phyloP scores from a whole-genome alignment of 257 asterid genomes.

The Salvia hispanica region DNA sequence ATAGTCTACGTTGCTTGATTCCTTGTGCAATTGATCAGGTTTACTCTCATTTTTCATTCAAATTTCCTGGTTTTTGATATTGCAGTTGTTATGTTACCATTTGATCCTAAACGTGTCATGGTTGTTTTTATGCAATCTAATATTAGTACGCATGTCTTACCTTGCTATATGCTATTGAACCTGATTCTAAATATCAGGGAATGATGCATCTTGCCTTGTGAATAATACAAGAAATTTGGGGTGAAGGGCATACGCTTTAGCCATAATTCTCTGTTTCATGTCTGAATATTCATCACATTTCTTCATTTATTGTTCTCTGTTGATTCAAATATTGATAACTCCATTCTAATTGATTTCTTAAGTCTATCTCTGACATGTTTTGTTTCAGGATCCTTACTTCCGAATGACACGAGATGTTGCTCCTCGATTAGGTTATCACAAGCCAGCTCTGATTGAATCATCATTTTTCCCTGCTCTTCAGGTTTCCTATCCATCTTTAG shows the following conservation, averaged over 20 bases:
- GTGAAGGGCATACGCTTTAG: not conserved
- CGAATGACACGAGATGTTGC: conserved; percentile 99
- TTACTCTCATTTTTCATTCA: conserved; percentile 30
- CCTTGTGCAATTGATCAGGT: conserved; percentile 99
- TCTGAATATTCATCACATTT: not conserved
- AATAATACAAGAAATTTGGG: not conserved
- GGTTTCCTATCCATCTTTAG: conserved; percentile 44
- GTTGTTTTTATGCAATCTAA: not conserved
- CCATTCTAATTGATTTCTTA: not conserved
- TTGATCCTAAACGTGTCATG: not conserved
- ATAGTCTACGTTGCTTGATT: conserved; percentile 79
- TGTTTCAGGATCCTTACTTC: conserved; percentile 89
- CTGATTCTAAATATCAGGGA: not conserved
- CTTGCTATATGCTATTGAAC: not conserved
- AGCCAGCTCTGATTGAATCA: conserved; percentile 94
- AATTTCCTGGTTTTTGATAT: not conserved
- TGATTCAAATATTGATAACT: not conserved
- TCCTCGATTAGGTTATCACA: conserved; percentile 84
- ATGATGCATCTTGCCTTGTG: not conserved
- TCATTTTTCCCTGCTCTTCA: conserved; percentile 96
- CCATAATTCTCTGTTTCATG: not conserved
- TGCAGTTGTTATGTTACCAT: not conserved
- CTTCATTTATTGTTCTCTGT: not conserved
- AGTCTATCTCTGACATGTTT: conserved; percentile 14
- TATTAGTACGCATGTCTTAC: not conserved